These are phyloP conservation scores for Sordariomycetes sp. DNA, from an alignment of 2,329 filamentous ascomycete species.

Conservation along the genomic window DNA sequence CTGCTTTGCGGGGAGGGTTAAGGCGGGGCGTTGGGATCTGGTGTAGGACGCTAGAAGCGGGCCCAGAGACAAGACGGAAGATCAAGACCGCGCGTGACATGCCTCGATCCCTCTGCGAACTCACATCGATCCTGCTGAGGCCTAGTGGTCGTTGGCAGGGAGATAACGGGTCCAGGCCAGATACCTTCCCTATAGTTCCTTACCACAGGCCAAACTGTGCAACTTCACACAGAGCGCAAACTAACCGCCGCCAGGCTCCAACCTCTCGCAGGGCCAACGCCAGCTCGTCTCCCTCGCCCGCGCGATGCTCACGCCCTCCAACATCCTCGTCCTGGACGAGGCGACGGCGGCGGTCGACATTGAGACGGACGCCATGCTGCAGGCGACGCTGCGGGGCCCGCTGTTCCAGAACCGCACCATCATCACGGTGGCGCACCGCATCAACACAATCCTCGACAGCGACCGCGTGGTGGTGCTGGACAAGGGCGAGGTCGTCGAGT, in stretches of 20 bases:
- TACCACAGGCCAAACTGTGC: too few species aligned
- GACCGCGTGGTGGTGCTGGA: conserved; percentile 93
- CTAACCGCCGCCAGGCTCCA: conserved; percentile 54
- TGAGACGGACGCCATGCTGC: conserved; percentile 57
- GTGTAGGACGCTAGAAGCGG: too few species aligned
- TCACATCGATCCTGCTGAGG: not conserved
- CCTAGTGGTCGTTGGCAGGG: too few species aligned
- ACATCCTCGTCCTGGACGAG: conserved; percentile 94
- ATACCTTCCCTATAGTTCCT: too few species aligned
- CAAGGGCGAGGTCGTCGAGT: conserved; percentile 81
- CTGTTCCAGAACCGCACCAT: conserved; percentile 87
- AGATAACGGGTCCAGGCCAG: too few species aligned
- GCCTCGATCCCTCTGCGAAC: not conserved
- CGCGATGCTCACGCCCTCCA: conserved; percentile 87
- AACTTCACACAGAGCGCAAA: not conserved
- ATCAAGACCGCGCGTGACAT: too few species aligned
- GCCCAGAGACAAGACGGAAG: too few species aligned
- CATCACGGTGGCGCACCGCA: conserved; percentile 95
- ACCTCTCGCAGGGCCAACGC: conserved; percentile 88
- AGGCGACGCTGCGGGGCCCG: conserved; percentile 50
- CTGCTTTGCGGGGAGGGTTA: too few species aligned
- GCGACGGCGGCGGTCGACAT: conserved; percentile 72
- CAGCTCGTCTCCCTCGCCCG: conserved; percentile 90
- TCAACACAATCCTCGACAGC: conserved; percentile 87
- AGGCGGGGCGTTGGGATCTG: too few species aligned